Conservation (phyloP, 179 eudicot genomes). For the Corrigiola litoralis region DNA sequence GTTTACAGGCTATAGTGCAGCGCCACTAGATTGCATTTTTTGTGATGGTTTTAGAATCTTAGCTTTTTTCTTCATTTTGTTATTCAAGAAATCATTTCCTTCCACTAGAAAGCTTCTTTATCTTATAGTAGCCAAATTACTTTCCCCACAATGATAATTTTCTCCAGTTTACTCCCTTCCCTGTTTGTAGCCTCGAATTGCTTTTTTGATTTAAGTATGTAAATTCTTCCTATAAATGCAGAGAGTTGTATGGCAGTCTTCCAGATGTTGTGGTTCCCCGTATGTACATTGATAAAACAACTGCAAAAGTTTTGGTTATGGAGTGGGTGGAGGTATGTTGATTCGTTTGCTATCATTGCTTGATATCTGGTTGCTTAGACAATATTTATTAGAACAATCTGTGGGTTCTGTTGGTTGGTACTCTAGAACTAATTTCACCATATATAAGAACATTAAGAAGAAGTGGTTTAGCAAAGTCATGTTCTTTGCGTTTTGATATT, state of each 20-base stretch:
- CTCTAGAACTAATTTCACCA: not conserved
- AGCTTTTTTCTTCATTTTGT: not conserved
- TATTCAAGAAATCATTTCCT: not conserved
- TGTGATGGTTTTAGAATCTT: not conserved
- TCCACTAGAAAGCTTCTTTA: not conserved
- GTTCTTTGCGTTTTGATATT: not conserved
- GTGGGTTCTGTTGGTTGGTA: not conserved
- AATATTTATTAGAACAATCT: not conserved
- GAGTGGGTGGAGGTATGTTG: constrained; percentile 84
- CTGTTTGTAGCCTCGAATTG: not conserved
- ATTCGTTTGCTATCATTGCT: constrained; percentile 13
- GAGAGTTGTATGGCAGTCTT: constrained; percentile 78
- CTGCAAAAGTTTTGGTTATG: constrained; percentile 73
- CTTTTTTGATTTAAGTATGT: not conserved
- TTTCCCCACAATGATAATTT: not conserved
- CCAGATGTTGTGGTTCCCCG: constrained; percentile 85
- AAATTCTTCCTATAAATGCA: constrained; percentile 28
- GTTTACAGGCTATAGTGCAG: no score
- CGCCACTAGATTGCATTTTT: not conserved
- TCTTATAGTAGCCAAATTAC: not conserved
- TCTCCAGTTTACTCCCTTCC: not conserved
- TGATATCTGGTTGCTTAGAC: not conserved
- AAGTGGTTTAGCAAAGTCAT: not conserved
- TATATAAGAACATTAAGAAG: not conserved
- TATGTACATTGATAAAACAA: constrained; percentile 70